Conservation (phyloP, 345 rosid genomes). For the Leavenworthia alabamica region DNA sequence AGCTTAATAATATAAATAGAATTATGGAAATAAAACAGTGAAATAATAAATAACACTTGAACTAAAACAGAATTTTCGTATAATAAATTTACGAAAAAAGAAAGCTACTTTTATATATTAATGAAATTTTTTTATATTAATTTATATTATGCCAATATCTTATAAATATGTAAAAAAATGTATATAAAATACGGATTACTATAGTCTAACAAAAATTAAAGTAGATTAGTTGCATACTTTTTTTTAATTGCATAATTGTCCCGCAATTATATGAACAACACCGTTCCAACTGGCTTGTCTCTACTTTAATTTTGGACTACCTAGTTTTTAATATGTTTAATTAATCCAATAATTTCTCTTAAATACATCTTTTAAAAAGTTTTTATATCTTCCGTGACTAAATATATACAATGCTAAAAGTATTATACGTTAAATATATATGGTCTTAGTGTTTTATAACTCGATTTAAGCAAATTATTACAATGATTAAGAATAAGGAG, state of each 20-base stretch:
- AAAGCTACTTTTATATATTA: no score
- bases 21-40: background rate
- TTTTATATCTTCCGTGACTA: background rate
- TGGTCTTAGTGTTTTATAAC: background rate
- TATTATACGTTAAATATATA: background rate
- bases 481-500: background rate
- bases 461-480: slow-evolving; percentile 14
- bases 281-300: slow-evolving; percentile 31
- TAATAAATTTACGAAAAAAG: no score
- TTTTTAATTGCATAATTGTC: slow-evolving; percentile 30
- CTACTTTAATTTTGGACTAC: slow-evolving; percentile 26
- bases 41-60: background rate
- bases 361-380: background rate
- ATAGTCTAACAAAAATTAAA: background rate
- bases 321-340: background rate
- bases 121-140: background rate
- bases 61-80: no score
- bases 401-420: background rate
- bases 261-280: slow-evolving; percentile 26
- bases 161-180: background rate
- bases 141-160: no score
- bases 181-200: background rate
- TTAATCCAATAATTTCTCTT: background rate
- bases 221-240: slow-evolving; percentile 28
- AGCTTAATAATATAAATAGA: background rate